phyloP scores from a whole-genome alignment of 495 filamentous ascomycete species.

The Aspergillus heteromorphus region DNA sequence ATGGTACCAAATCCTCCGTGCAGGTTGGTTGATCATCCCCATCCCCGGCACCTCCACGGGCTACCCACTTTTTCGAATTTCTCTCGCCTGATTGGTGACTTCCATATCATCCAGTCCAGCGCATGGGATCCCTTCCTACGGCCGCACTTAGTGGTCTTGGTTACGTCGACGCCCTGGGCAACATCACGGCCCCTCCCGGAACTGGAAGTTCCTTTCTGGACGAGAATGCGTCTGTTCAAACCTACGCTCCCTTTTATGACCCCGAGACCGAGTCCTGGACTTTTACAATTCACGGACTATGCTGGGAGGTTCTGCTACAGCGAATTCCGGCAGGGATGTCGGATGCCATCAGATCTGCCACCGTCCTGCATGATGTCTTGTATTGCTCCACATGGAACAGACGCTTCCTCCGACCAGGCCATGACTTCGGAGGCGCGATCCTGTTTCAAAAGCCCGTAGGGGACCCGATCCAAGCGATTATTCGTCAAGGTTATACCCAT shows the following conservation, averaged over 20 bases:
- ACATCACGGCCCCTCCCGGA: not conserved
- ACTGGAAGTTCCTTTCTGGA: not conserved
- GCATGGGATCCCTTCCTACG: not conserved
- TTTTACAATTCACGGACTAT: not conserved
- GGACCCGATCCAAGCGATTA: not conserved
- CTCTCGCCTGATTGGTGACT: not conserved
- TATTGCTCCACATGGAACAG: slow-evolving; percentile 3
- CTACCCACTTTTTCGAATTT: not conserved
- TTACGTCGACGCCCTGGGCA: not conserved
- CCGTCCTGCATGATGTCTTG: not conserved
- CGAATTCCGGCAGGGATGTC: not conserved
- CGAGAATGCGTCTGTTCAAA: not conserved
- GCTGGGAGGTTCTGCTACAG: slow-evolving; percentile 5
- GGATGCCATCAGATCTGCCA: not conserved
- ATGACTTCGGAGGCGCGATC: slow-evolving; percentile 4
- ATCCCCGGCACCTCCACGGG: not conserved
- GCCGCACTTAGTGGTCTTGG: slow-evolving; percentile 2
- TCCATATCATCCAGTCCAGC: not conserved
- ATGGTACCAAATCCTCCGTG: slow-evolving; percentile 1
- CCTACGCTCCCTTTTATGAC: not conserved
- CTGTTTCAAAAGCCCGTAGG: slow-evolving; percentile 1
- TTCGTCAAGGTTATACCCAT: not conserved
- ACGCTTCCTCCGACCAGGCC: slow-evolving; percentile 1
- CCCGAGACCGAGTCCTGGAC: not conserved
- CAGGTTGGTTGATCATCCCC: not conserved